Percentiles rank a stretch among this genome's conserved stretches.
Conservation (phyloP, 139 green algal genomes). For the Chlorella sp. region DNA sequence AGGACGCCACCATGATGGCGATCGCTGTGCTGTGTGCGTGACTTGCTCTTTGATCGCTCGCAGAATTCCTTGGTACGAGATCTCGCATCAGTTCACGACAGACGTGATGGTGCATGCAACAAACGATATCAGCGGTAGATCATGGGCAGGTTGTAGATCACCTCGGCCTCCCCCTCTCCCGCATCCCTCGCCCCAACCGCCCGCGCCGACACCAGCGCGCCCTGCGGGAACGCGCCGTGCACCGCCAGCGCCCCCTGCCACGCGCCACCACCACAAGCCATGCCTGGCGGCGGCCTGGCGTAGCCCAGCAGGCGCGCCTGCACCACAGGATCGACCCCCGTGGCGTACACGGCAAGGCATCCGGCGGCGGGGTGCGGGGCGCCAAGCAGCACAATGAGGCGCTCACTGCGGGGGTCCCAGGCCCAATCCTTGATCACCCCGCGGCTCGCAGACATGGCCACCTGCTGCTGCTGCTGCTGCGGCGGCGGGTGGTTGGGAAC, state of each 20-base stretch:
- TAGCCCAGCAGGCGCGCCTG: conserved; percentile 25
- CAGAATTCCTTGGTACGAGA: no score
- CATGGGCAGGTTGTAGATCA: neutral
- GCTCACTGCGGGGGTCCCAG: conserved; percentile 28
- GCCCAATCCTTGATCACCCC: conserved; percentile 23
- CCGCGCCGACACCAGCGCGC: conserved; percentile 4
- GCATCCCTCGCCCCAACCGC: neutral
- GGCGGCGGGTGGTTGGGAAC: no score
- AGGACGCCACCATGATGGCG: no score
- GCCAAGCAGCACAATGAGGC: conserved; percentile 23
- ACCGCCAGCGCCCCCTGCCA: neutral
- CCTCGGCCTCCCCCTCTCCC: neutral
- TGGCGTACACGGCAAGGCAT: conserved; percentile 33
- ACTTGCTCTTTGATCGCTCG: no score
- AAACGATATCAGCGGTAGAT: neutral
- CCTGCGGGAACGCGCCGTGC: neutral
- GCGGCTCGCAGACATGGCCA: no score
- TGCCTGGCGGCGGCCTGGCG: neutral
- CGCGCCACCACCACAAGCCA: neutral
- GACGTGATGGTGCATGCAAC: no score
- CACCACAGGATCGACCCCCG: conserved; percentile 23
- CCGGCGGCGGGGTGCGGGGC: conserved; percentile 20
- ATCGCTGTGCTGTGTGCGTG: no score
- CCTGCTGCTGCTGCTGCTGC: no score
- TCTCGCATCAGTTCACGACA: no score